A percentile compares a stretch with the other conserved stretches of the same genome.
Conservation (phyloP, 805 yeast species). For the Candida dendrica region DNA sequence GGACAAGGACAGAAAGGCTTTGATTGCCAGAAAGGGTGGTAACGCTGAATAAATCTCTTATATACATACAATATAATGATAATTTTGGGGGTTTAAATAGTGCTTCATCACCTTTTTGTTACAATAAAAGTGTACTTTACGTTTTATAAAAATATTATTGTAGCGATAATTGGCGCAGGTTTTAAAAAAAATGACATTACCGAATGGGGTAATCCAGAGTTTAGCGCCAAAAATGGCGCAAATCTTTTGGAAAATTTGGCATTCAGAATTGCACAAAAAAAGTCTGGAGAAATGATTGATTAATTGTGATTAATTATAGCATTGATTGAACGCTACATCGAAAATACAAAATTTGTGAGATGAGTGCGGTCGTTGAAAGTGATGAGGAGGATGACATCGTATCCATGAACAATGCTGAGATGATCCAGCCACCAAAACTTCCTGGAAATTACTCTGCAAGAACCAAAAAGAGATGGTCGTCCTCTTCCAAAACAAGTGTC, state of each 20-base stretch:
- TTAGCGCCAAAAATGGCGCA: too few species aligned
- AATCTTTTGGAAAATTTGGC: too few species aligned
- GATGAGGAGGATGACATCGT: conserved; percentile 22
- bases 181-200: background rate
- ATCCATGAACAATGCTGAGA: conserved; percentile 18
- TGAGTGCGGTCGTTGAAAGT: conserved; percentile 25
- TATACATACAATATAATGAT: background rate
- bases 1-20: conserved; percentile 98
- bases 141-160: too few species aligned
- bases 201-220: background rate
- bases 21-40: conserved; percentile 97
- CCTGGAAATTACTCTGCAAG: conserved; percentile 53
- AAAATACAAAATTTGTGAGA: conserved; percentile 1
- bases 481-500: conserved; percentile 10
- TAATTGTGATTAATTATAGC: too few species aligned
- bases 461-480: conserved; percentile 43
- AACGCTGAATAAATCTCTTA: conserved; percentile 66
- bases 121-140: conserved; percentile 2
- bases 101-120: background rate
- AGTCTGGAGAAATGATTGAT: too few species aligned
- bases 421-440: conserved; percentile 34
- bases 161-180: too few species aligned
- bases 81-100: background rate
- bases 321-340: too few species aligned
- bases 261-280: too few species aligned